phyloP scores from a whole-genome alignment of 768 basidiomycete species.

The Hygrocybe punicea region DNA sequence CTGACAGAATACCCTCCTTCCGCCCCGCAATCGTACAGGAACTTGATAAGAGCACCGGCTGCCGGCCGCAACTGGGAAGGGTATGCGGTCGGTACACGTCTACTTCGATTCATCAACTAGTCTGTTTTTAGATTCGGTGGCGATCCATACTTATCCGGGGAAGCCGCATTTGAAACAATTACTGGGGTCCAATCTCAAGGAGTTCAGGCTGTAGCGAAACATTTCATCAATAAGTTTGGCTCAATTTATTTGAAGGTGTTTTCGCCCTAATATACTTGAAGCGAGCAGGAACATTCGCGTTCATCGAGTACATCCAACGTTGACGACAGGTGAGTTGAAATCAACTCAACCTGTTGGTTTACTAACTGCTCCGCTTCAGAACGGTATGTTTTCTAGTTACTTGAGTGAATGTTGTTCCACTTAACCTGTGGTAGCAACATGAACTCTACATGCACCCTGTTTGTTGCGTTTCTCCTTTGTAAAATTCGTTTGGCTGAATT shows the following conservation, averaged over 20 bases:
- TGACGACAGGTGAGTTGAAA: slow-evolving; percentile 59
- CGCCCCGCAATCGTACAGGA: background rate
- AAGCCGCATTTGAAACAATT: slow-evolving; percentile 70
- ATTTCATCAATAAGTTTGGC: slow-evolving; percentile 69
- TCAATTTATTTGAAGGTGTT: background rate
- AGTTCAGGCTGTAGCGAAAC: slow-evolving; percentile 85
- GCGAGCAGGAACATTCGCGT: slow-evolving; percentile 67
- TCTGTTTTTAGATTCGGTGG: background rate
- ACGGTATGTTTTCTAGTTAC: background rate
- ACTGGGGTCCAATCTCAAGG: slow-evolving; percentile 75
- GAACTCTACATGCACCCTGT: slow-evolving; percentile 65
- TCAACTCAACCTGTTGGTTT: background rate
- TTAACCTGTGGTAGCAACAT: slow-evolving; percentile 40
- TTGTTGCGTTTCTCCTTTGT: background rate
- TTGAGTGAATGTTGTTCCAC: background rate
- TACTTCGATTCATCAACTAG: background rate
- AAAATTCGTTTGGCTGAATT: background rate
- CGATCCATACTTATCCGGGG: background rate
- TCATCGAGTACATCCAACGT: slow-evolving; percentile 59
- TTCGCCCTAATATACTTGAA: slow-evolving; percentile 20
- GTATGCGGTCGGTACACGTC: slow-evolving; percentile 44
- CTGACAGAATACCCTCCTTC: background rate
- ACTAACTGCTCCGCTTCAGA: background rate
- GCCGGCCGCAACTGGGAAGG: slow-evolving; percentile 94
- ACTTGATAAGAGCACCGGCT: slow-evolving; percentile 41